Percentiles rank a stretch among this genome's conserved stretches.
These are phyloP conservation scores for Haplosporangium sp. DNA, from an alignment of 371 early-diverging fungal genomes.

Conservation along the genomic window DNA sequence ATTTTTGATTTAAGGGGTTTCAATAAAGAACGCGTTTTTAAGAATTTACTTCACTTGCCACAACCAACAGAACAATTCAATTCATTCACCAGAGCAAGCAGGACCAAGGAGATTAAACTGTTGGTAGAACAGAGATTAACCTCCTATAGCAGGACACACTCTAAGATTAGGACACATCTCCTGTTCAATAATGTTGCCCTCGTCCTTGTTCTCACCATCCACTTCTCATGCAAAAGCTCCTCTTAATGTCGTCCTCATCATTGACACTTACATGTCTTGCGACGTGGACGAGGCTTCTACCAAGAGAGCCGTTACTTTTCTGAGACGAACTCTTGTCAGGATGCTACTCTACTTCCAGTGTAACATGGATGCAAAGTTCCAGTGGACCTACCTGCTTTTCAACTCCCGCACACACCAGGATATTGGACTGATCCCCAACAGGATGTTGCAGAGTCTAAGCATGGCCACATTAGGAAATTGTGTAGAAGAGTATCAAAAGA, in stretches of 20 bases:
- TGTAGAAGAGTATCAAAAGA: constrained; percentile 32
- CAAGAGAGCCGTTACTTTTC: constrained; percentile 13
- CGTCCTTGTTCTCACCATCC: constrained; percentile 20
- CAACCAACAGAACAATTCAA: neutral
- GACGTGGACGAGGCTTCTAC: neutral
- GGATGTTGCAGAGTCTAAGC: constrained; percentile 24
- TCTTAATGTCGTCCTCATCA: constrained; percentile 45
- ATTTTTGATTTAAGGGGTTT: neutral
- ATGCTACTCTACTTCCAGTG: constrained; percentile 44
- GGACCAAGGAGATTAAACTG: neutral
- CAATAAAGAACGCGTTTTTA: neutral
- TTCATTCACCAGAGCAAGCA: neutral
- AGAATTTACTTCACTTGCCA: too few relatives aligned
- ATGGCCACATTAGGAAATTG: constrained; percentile 21
- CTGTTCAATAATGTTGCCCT: constrained; percentile 13
- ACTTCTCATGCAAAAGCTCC: constrained; percentile 35
- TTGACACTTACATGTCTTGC: constrained; percentile 34
- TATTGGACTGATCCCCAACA: constrained; percentile 30
- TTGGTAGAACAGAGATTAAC: neutral
- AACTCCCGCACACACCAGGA: constrained; percentile 39
- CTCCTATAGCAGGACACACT: neutral
- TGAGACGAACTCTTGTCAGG: constrained; percentile 32
- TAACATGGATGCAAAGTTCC: constrained; percentile 43
- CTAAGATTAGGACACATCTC: neutral
- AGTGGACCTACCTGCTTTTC: constrained; percentile 49